These are phyloP conservation scores for Talaromyces amestolkiae DNA, from an alignment of 2,329 filamentous ascomycete species.

Conservation along the genomic window DNA sequence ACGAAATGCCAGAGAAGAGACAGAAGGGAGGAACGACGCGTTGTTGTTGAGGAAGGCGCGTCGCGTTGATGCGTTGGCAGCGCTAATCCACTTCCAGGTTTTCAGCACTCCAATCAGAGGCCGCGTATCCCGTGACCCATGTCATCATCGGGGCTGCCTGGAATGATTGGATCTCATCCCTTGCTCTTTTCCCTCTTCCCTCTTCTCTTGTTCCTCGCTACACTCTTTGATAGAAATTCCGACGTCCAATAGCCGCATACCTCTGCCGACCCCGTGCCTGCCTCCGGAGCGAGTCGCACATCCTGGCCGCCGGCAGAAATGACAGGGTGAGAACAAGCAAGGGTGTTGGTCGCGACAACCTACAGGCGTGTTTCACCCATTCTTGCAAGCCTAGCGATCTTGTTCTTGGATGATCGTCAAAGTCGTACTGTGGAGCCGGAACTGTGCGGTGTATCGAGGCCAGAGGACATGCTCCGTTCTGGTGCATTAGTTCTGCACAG, in stretches of 20 bases:
- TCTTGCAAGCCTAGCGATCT: not conserved
- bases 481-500: not conserved
- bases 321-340: constrained; percentile 6
- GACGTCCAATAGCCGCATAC: constrained; percentile 7
- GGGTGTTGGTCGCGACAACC: not conserved
- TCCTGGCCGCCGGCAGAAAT: not conserved
- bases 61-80: constrained; percentile 14
- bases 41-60: constrained; percentile 12
- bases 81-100: not conserved
- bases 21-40: constrained; percentile 1
- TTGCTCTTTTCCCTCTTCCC: not conserved
- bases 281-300: not conserved
- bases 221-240: not conserved
- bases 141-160: not conserved
- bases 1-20: not conserved
- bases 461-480: not conserved
- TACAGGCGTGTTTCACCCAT: not conserved
- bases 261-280: not conserved
- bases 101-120: not conserved
- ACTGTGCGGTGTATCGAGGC: not conserved
- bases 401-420: not conserved
- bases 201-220: not conserved
- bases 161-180: constrained; percentile 14
- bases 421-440: not conserved
- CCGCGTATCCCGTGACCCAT: not conserved